phyloP scores from a whole-genome alignment of 2,329 filamentous ascomycete species.

The Colletotrichum sp. region DNA sequence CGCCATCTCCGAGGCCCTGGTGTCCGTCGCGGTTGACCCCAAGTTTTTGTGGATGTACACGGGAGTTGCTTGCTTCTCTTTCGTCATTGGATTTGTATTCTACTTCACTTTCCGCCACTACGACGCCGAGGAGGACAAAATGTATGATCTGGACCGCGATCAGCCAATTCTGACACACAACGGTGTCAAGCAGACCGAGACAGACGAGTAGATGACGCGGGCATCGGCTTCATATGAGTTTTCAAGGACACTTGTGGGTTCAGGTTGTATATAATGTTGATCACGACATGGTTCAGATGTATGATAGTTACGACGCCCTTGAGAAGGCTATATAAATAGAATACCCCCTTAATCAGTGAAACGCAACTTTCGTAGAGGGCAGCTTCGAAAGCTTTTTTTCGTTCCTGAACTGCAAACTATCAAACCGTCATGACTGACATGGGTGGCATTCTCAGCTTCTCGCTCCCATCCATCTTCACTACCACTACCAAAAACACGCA shows the following conservation, averaged over 20 bases:
- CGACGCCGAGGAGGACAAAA: slow-evolving; percentile 40
- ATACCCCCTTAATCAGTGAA: neutral
- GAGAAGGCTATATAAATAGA: neutral
- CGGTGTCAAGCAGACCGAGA: neutral
- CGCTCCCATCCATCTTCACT: no score
- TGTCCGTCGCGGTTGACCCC: slow-evolving; percentile 59
- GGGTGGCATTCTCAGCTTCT: no score
- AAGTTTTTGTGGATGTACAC: slow-evolving; percentile 71
- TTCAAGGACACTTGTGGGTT: neutral
- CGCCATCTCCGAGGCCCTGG: slow-evolving; percentile 60
- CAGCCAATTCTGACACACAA: slow-evolving; percentile 28
- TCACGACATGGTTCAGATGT: neutral
- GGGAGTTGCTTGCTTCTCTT: slow-evolving; percentile 56
- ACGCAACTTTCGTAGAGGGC: neutral
- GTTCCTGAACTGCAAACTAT: neutral
- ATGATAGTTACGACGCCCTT: neutral
- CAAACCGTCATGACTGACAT: no score
- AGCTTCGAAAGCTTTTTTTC: no score
- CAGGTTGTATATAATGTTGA: neutral
- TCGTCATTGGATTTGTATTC: slow-evolving; percentile 56
- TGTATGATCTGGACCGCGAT: slow-evolving; percentile 42
- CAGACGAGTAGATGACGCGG: neutral
- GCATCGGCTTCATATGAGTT: neutral
- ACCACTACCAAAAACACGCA: fast-evolving
- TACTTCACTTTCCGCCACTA: slow-evolving; percentile 47